These are phyloP conservation scores for Acarospora socialis DNA, from an alignment of 2,329 filamentous ascomycete species.

Conservation along the genomic window DNA sequence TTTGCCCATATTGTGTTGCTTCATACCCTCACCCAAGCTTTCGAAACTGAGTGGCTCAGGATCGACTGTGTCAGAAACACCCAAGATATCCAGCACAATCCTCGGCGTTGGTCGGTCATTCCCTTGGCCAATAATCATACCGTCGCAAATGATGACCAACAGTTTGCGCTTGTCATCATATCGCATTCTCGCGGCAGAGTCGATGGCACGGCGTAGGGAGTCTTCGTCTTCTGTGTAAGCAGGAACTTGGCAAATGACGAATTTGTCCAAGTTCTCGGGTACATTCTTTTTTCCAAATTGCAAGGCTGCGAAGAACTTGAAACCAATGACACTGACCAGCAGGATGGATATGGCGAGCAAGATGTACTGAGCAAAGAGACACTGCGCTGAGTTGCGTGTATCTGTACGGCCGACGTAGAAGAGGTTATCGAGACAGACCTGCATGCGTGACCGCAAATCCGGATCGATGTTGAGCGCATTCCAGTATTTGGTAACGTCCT, in stretches of 20 bases:
- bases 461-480: constrained; percentile 48
- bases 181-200: constrained; percentile 85
- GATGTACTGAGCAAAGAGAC: constrained; percentile 80
- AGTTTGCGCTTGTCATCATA: constrained; percentile 99
- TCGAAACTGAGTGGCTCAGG: constrained; percentile 95
- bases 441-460: constrained; percentile 51
- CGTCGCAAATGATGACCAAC: constrained; percentile 82
- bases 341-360: constrained; percentile 72
- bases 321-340: constrained; percentile 66
- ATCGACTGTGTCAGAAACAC: constrained; percentile 84
- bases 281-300: constrained; percentile 86
- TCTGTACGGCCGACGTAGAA: constrained; percentile 91
- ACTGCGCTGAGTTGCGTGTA: constrained; percentile 72
- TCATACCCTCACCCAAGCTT: constrained; percentile 84
- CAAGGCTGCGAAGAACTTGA: constrained; percentile 94
- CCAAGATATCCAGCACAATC: constrained; percentile 93
- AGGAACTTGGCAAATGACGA: constrained; percentile 93
- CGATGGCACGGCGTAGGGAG: constrained; percentile 87
- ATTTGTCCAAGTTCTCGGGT: constrained; percentile 95
- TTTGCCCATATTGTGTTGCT: constrained; percentile 99
- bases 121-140: constrained; percentile 98
- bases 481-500: constrained; percentile 76
- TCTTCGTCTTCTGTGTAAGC: constrained; percentile 98
- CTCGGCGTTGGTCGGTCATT: constrained; percentile 91
- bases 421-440: constrained; percentile 76